Evolutionary conservation across 495 filamentous ascomycete species (phyloP).

Genomic region (Hyaloscypha hepaticicola): DNA sequence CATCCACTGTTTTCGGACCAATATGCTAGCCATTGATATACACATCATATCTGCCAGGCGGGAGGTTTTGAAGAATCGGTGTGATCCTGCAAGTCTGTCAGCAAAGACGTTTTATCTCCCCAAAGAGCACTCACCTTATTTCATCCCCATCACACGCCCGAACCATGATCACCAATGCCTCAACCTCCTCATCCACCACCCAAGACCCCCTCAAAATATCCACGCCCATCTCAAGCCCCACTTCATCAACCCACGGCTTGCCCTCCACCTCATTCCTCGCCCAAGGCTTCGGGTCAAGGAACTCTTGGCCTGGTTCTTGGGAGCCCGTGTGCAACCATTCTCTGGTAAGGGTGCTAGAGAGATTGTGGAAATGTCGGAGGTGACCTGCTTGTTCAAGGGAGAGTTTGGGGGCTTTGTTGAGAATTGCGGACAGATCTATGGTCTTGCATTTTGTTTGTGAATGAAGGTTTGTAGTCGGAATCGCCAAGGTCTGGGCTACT

Average conservation of each 20-base stretch:
- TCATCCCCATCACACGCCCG: constrained; percentile 33
- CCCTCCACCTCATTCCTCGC: neutral
- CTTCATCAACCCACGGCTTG: constrained; percentile 34
- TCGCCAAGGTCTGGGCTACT: too few relatives aligned
- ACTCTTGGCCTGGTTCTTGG: constrained; percentile 39
- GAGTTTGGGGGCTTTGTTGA: too few relatives aligned
- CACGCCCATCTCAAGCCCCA: constrained; percentile 34
- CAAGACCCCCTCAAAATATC: constrained; percentile 39
- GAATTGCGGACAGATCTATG: too few relatives aligned
- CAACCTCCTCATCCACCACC: constrained; percentile 33
- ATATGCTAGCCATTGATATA: too few relatives aligned
- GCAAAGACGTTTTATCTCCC: too few relatives aligned
- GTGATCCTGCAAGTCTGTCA: too few relatives aligned
- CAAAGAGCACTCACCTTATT: too few relatives aligned
- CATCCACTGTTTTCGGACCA: too few relatives aligned
- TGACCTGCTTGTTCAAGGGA: constrained; percentile 35
- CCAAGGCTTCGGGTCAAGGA: constrained; percentile 30
- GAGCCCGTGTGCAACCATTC: constrained; percentile 41
- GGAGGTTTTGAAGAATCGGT: too few relatives aligned
- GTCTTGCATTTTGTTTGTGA: too few relatives aligned
- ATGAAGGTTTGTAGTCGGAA: too few relatives aligned
- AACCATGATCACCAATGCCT: constrained; percentile 36
- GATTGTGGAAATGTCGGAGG: constrained; percentile 42
- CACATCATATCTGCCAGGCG: too few relatives aligned
- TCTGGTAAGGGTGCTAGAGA: constrained; percentile 34